Percentiles rank a stretch among this genome's conserved stretches.
These are phyloP conservation scores for Stemphylium beticola DNA, from an alignment of 2,329 filamentous ascomycete species.

Conservation along the genomic window DNA sequence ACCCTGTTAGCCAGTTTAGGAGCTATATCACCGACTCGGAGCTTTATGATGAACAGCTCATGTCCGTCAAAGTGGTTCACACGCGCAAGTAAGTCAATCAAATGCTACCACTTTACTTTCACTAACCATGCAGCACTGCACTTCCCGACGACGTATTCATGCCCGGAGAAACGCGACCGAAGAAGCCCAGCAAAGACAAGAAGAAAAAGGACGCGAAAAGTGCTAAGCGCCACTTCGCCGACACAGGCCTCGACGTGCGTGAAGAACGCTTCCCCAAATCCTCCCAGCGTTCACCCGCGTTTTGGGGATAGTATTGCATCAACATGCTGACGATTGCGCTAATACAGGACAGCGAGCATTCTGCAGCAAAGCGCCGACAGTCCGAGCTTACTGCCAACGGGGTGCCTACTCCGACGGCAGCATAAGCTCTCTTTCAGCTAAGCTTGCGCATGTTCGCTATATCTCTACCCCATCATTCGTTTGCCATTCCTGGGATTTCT, in stretches of 20 bases:
- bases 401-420: slow-evolving; percentile 35
- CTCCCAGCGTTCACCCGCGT: slow-evolving; percentile 23
- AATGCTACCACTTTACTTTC: background rate
- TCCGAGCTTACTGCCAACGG: slow-evolving; percentile 39
- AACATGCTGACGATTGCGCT: slow-evolving; percentile 44
- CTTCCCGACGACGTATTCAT: slow-evolving; percentile 90
- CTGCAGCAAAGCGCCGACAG: slow-evolving; percentile 42
- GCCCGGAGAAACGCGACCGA: slow-evolving; percentile 68
- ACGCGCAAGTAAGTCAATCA: slow-evolving; percentile 74
- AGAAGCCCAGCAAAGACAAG: slow-evolving; percentile 52
- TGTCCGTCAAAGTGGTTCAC: slow-evolving; percentile 81
- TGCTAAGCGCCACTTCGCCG: slow-evolving; percentile 53
- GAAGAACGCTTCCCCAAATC: slow-evolving; percentile 25
- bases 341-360: slow-evolving; percentile 46
- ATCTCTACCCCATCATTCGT: slow-evolving; percentile 15
- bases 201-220: slow-evolving; percentile 40
- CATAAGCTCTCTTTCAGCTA: slow-evolving; percentile 38
- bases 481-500: slow-evolving; percentile 27
- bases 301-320: slow-evolving; percentile 26
- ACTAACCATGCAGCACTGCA: slow-evolving; percentile 68
- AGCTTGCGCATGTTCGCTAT: slow-evolving; percentile 40
- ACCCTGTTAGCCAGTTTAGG: slow-evolving; percentile 86
- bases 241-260: slow-evolving; percentile 57
- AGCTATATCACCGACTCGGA: slow-evolving; percentile 77
- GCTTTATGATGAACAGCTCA: slow-evolving; percentile 75